A percentile compares a stretch with the other conserved stretches of the same genome.
Conservation (phyloP, 2,329 filamentous ascomycete species). For the Trichoderma sp. region DNA sequence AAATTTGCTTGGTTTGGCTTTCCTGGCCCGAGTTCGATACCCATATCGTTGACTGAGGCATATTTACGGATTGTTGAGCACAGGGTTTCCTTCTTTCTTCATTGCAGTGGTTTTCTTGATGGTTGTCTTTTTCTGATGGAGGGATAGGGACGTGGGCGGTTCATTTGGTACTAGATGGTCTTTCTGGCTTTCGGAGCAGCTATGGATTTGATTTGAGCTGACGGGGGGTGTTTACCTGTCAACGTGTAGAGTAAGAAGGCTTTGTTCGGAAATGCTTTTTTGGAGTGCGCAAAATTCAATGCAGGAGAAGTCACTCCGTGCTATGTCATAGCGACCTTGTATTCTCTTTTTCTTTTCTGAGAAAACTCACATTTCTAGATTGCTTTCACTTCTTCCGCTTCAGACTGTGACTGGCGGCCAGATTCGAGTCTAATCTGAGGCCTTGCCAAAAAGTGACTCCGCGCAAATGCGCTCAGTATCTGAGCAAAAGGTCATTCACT, state of each 20-base stretch:
- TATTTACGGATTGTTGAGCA: neutral
- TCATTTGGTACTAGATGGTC: neutral
- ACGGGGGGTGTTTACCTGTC: neutral
- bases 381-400: neutral
- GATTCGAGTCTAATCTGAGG: neutral
- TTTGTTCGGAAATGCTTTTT: neutral
- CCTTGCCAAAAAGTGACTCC: neutral
- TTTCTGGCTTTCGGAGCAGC: neutral
- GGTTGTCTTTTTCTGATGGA: neutral
- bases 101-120: neutral
- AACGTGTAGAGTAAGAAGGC: conserved; percentile 12
- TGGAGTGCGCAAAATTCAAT: neutral
- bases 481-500: conserved; percentile 10
- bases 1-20: neutral
- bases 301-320: neutral
- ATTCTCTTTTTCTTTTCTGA: too few species aligned
- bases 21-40: conserved; percentile 5
- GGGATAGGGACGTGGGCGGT: neutral
- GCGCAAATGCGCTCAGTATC: neutral
- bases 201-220: neutral
- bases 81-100: neutral
- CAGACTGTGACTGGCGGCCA: neutral
- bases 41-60: conserved; percentile 14
- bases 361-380: neutral
- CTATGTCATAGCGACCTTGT: neutral